Evolutionary conservation across 805 yeast species (phyloP).

Genomic region (Cyberlindnera euphorbiiphila): DNA sequence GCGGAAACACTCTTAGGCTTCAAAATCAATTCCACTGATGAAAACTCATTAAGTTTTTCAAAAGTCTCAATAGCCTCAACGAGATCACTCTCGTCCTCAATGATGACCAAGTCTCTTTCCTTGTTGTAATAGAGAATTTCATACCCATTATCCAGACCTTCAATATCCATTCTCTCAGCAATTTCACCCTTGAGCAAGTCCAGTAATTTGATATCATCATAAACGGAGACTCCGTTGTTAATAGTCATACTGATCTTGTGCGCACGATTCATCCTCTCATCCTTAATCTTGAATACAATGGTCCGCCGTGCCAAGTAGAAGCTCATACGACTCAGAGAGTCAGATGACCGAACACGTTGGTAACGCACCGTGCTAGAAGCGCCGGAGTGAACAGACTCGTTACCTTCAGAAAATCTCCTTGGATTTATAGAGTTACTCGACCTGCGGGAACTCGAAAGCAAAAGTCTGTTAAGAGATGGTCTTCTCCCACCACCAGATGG

Average conservation of each 20-base stretch:
- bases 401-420: conserved; percentile 11
- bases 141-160: conserved; percentile 14
- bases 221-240: conserved; percentile 18
- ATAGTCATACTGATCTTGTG: conserved; percentile 27
- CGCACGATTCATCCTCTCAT: conserved; percentile 9
- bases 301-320: conserved; percentile 21
- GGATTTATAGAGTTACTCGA: conserved; percentile 14
- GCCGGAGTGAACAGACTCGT: conserved; percentile 4
- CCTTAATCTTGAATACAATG: conserved; percentile 22
- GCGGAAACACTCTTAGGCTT: conserved; percentile 1
- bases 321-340: conserved; percentile 23
- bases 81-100: conserved; percentile 35
- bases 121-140: conserved; percentile 38
- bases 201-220: conserved; percentile 23
- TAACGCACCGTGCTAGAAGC: conserved; percentile 5
- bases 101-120: conserved; percentile 33
- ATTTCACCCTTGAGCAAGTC: conserved; percentile 26
- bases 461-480: conserved; percentile 19
- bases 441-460: conserved; percentile 20
- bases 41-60: conserved; percentile 7
- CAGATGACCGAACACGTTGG: conserved; percentile 21
- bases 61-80: conserved; percentile 24
- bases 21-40: conserved; percentile 18
- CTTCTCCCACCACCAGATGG: conserved; percentile 20
- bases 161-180: conserved; percentile 21